Base-by-base conservation (phyloP, 306 rosid species). In the Sindora glabra region DNA sequence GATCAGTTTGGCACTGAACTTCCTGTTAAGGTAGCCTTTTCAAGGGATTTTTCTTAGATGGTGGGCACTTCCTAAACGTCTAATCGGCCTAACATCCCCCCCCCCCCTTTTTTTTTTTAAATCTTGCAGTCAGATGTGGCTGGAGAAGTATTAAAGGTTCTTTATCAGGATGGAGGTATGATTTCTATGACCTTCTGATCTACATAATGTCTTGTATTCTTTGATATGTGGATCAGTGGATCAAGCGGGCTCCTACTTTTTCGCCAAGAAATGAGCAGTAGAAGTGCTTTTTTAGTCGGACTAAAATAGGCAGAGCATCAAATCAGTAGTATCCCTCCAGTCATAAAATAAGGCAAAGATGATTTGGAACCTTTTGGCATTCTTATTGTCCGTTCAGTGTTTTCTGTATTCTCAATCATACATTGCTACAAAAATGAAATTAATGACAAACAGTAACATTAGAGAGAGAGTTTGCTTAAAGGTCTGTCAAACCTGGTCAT, bases 1-100 rank as follows among this genome's bases (percentile, higher is more conserved):
- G 87, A 83, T 69, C 95, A 83, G 75, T 83, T 86, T 67, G 90
- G 86, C 68, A 75, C 88, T 38, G 76, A 84, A 63, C 88, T 86
- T 65, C 95, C 95, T 24, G 95, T 86, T 56, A 86, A 83, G 90
- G 95, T 83, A 48, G 59, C 33, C 54, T 44, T 6, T 56, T 23
- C 18, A 5, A 21, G 8, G n/a, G n/a, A n/a, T n/a, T n/a, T 9
- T 38, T 62, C 37, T 56, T 40, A 38, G 13, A 51, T 48, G 10
- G 13, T 9, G 44, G 14, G 18, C 42, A 53, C 44, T 59, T 48
- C 8, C n/a, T 30, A 44, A n/a, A 8, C 41, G 17, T 22, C 45
- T 65, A 13, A 32, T 33, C 63, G 48, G 68, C 10, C 33, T 78
- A 44, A 60, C 22, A 12, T 5, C 5, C 52, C 48, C 51, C 49